Base-by-base conservation (phyloP, 2,329 filamentous ascomycete species). In the Paradendryphiella salina region DNA sequence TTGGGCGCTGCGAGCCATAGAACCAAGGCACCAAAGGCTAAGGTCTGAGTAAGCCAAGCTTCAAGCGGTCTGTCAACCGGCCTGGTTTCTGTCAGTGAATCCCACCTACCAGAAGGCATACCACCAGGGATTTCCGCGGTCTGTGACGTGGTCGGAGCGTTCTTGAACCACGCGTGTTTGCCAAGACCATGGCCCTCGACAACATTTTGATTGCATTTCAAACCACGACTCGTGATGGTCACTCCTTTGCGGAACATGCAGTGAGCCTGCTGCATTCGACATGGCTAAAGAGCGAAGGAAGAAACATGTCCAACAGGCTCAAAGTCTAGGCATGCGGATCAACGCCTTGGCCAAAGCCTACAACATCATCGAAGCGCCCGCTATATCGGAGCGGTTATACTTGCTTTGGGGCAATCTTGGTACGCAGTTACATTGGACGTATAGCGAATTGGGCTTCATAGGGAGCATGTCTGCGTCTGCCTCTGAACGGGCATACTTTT, bases 221-320 rank as follows among this genome's bases (percentile, higher is more conserved):
- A 53, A 54, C 44, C 46, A 46, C 50, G 37, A 46, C 34, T 53
- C 36, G 45, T 46, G 47, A 32, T 46, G 8, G 29, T 42, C 50
- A 42, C 50, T 38, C 46, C 41, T 26, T 20, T 43, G 23, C 32
- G 44, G 47, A 21, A 37, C 46, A 53, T 33, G 31, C 37, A 34
- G 38, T 20, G 38, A 46, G 31, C 50, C 35, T 47, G 33, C 29
- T 52, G 47, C 35, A 49, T 42, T 51, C 41, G 54, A 58, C 38
- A 38, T 52, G 44, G 58, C 45, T 41, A 56, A 37, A 50, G 36
- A 43, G 33, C 50, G 46, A 51, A 58, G 54, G 46, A 57, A 60
- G 59, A 59, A 61, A 61, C 54, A 61, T 58, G 39, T 50, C 60
- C 62, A 63, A 60, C 57, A 40, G 52, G 41, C 41, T 47, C 40